Evolutionary conservation across 2,329 filamentous ascomycete species (phyloP).

Genomic region (Dothiorella sarmentorum): DNA sequence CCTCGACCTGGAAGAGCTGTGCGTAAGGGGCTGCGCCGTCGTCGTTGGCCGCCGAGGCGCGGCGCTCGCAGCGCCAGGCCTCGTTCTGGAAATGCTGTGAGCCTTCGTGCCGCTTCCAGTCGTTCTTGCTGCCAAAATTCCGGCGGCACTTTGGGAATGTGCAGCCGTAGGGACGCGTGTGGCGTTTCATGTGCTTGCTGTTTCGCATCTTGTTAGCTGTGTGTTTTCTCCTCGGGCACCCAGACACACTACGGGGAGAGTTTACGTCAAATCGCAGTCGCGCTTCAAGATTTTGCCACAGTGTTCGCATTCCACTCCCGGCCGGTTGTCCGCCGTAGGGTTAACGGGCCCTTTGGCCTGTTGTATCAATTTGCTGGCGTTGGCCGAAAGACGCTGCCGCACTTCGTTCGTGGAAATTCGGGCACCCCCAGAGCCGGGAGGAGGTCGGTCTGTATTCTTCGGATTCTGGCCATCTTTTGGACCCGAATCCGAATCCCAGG

Average conservation of each 20-base stretch:
- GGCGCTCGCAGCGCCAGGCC: slow-evolving; percentile 65
- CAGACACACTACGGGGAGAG: no score
- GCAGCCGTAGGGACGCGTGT: slow-evolving; percentile 77
- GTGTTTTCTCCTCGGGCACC: no score
- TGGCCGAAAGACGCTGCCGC: slow-evolving; percentile 25
- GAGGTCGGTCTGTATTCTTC: not conserved
- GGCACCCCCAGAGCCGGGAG: not conserved
- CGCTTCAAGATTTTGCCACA: slow-evolving; percentile 29
- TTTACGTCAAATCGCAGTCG: slow-evolving; percentile 41
- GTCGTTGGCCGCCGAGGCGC: no score
- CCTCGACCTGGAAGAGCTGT: slow-evolving; percentile 69
- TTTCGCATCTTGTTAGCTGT: not conserved
- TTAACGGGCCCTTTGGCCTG: no score
- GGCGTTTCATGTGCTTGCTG: slow-evolving; percentile 82
- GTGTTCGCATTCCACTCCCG: slow-evolving; percentile 23
- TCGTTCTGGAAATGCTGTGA: slow-evolving; percentile 71
- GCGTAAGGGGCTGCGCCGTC: no score
- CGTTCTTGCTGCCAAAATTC: slow-evolving; percentile 84
- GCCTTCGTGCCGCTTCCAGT: slow-evolving; percentile 90
- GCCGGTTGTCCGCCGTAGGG: not conserved
- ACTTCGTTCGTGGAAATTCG: slow-evolving; percentile 26
- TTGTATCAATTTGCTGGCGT: slow-evolving; percentile 22
- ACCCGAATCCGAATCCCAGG: not conserved
- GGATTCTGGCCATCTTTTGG: not conserved
- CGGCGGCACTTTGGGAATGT: slow-evolving; percentile 68